Conservation (phyloP, 2,329 filamentous ascomycete genomes). For the Trichoderma cornu-damae region DNA sequence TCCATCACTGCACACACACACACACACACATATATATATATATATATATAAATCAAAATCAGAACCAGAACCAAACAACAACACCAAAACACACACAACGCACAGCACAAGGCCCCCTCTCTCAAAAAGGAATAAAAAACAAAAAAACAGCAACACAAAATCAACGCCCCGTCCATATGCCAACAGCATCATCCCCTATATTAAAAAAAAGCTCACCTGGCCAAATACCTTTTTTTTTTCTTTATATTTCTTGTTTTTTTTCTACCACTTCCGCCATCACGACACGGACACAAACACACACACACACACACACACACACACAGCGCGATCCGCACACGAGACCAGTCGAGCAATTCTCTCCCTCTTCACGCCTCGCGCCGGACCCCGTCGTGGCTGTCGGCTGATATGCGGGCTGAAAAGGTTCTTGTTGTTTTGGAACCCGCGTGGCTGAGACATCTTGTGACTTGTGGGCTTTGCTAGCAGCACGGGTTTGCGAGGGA, state of each 20-base stretch:
- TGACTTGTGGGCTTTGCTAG: slow-evolving; percentile 6
- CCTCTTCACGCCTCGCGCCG: not conserved
- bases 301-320: too few species aligned
- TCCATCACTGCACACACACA: not conserved
- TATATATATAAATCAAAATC: not conserved
- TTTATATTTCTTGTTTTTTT: too few species aligned
- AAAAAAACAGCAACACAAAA: not conserved
- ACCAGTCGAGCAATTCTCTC: not conserved
- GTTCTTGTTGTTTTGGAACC: not conserved
- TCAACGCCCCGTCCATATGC: not conserved
- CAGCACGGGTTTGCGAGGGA: not conserved
- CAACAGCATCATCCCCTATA: not conserved
- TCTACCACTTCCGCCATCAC: too few species aligned
- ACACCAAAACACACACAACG: not conserved
- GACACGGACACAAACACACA: too few species aligned
- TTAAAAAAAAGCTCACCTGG: slow-evolving; percentile 3
- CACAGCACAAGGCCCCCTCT: too few species aligned
- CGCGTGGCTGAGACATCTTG: slow-evolving; percentile 10
- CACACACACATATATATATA: not conserved
- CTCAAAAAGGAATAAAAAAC: too few species aligned
- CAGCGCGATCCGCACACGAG: not conserved
- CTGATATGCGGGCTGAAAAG: not conserved
- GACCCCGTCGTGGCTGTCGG: slow-evolving; percentile 1
- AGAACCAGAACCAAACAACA: not conserved
- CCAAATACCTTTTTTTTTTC: not conserved